These are phyloP conservation scores for Penicillium cinerascens DNA, from an alignment of 495 filamentous ascomycete genomes.

Conservation along the genomic window DNA sequence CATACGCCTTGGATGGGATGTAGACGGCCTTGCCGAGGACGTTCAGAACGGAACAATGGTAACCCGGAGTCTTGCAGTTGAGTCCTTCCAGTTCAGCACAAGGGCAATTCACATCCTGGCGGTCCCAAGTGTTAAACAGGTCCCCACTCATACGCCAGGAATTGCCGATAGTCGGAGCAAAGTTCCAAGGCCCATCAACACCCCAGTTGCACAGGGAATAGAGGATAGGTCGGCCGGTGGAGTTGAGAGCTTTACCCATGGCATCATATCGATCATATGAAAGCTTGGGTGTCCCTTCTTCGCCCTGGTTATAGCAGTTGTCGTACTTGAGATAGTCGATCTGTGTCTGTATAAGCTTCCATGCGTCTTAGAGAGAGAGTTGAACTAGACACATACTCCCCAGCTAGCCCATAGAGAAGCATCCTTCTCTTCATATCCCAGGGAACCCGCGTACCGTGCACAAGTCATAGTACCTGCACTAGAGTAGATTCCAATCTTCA, in stretches of 20 bases:
- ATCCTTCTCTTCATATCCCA: constrained; percentile 60
- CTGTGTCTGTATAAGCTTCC: too few relatives aligned
- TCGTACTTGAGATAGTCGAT: constrained; percentile 64
- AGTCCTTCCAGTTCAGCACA: constrained; percentile 33
- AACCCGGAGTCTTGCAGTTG: constrained; percentile 49
- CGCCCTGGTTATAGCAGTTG: constrained; percentile 60
- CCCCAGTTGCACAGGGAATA: constrained; percentile 63
- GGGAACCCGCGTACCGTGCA: constrained; percentile 49
- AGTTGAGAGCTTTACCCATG: constrained; percentile 61
- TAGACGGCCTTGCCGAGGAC: constrained; percentile 49
- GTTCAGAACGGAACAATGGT: constrained; percentile 51
- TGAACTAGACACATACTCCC: constrained; percentile 51
- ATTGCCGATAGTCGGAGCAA: constrained; percentile 55
- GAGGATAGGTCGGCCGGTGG: constrained; percentile 54
- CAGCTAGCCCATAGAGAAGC: constrained; percentile 59
- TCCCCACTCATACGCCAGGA: constrained; percentile 57
- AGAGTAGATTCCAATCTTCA: constrained; percentile 52
- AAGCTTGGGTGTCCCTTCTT: constrained; percentile 45
- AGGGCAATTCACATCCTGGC: constrained; percentile 35
- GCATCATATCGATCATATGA: constrained; percentile 51
- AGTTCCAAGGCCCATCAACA: constrained; percentile 50
- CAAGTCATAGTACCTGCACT: constrained; percentile 45
- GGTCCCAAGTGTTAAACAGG: constrained; percentile 20
- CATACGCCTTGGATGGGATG: constrained; percentile 28
- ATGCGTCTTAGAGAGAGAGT: too few relatives aligned